Evolutionary conservation across 352 stramenopile species (phyloP), one percentile per base, ranked within the genome.

Genomic region (Globisporangium middletonii): DNA sequence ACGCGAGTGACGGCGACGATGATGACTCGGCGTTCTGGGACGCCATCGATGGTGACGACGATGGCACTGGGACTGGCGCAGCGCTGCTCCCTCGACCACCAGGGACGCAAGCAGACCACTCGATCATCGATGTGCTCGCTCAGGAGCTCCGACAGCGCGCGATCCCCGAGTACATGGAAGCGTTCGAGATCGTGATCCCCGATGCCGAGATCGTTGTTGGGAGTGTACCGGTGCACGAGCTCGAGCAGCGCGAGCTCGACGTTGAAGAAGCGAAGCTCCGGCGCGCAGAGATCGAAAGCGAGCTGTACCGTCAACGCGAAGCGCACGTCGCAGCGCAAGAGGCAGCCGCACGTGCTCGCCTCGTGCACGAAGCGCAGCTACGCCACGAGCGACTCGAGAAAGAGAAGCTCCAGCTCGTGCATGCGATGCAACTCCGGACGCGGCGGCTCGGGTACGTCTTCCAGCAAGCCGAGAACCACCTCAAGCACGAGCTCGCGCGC

Each of bases 111-210:
- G 61, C 69, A 1, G 62, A 65, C 26, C 65, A 72, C 41, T 82
- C 75, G 19, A 51, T 88, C 28, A 79, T 88, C 35, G 73, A 88
- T 23, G 61, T 82, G 50, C 64, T 88, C 4, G 59, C 75, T 0
- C 60, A 63, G 8, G 65, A 86, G 48, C 48, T 83, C 4, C 62
- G 69, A 18, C 67, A 79, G 43, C 67, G 67, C 19, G 57, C 67
- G 47, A 72, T 85, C 8, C 77, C 73, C 30, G 64, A 68, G 57
- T 92, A 92, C 53, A 63, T 90, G 16, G 74, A 86, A 5, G 68
- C 76, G 35, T 90, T 92, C 46, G 83, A 90, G 50, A 67, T 88
- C 9, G 63, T 80, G 12, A 79, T 92, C 18, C 79, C 83, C 0
- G 70, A 87, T 16, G 63, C 72, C 1, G 79, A 88, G 56, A 65